Conservation (phyloP, 176 grass and related monocot genomes). For the Oryza coarctata region DNA sequence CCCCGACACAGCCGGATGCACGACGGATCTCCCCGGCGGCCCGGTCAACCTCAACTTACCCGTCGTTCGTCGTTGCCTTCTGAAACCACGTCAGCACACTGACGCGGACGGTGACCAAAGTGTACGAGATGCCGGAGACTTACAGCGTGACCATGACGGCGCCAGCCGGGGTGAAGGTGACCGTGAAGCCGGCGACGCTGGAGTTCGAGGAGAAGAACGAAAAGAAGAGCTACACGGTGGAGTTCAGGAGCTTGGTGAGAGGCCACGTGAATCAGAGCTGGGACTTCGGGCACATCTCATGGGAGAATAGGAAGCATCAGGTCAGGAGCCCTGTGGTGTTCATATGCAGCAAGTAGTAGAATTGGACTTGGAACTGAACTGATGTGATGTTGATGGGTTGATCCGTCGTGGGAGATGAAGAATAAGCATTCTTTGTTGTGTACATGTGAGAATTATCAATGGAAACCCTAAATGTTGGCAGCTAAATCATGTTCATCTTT, state of each 20-base stretch:
- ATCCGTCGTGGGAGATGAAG: not conserved
- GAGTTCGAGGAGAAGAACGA: constrained; percentile 29
- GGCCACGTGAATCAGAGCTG: not conserved
- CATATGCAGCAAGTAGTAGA: not conserved
- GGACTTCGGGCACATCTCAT: constrained; percentile 36
- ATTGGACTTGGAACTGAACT: not conserved
- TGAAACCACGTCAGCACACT: not conserved
- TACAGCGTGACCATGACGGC: constrained; percentile 34
- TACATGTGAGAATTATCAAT: not conserved
- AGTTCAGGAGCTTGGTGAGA: constrained; percentile 40
- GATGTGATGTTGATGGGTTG: not conserved
- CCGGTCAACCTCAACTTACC: constrained; percentile 50
- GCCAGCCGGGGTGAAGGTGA: constrained; percentile 35
- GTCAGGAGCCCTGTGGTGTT: constrained; percentile 56
- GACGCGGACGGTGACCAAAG: constrained; percentile 36
- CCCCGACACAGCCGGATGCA: not conserved
- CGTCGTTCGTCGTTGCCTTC: constrained; percentile 49
- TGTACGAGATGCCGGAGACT: constrained; percentile 37
- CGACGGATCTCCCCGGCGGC: not conserved
- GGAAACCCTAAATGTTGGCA: not conserved
- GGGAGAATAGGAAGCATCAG: constrained; percentile 50
- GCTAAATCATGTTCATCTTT: not conserved
- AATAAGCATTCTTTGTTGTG: not conserved
- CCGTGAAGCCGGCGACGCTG: constrained; percentile 37
- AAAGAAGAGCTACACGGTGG: constrained; percentile 46